Base-by-base conservation (phyloP, 106 monocot species). In the Apostasia shenzhenica region DNA sequence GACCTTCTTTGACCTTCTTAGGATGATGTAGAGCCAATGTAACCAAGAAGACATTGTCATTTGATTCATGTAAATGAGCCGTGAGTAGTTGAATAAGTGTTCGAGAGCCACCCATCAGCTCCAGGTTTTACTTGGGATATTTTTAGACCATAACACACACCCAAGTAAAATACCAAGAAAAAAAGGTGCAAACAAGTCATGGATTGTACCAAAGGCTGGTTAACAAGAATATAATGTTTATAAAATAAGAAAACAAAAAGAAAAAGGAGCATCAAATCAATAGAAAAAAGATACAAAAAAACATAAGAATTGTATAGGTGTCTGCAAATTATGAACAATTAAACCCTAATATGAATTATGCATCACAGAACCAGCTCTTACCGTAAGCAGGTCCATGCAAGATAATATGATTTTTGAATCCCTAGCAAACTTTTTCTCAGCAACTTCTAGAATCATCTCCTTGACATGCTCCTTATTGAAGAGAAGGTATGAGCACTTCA, bases 351-450 rank as follows among this genome's bases (percentile, higher is more conserved):
- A 65, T 14, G 26, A 1, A 48, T 48, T 26, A 9, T 47, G 14
- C 1, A 26, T 65, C 5, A 38, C 2, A 45, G 41, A 75, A 54
- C 14, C 1, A 61, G 37, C 82, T 53, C 26, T 75, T 90, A 99
- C 99, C 76, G 85, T 77, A 62, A 99, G 84, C 44, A 99, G 70
- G 72, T 87, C 80, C 89, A 93, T 99, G 90, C 87, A 88, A 12
- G 99, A 78, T 40, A 62, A 67, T 39, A 81, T 55, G 58, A 82
- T 73, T 65, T 83, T 79, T 13, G 52, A 51, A 78, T 88, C 72
- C 67, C 83, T 85, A 47, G 14, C 61, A 74, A 77, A 76, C 52
- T 75, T 69, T 82, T 83, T 75, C 49, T 73, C 63, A 61, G 75
- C 67, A 74, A 82, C 81, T 63, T 79, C 75, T 2, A 78, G 71